Evolutionary conservation across 768 basidiomycete species (phyloP).

Genomic region (Gymnopilus junonius): DNA sequence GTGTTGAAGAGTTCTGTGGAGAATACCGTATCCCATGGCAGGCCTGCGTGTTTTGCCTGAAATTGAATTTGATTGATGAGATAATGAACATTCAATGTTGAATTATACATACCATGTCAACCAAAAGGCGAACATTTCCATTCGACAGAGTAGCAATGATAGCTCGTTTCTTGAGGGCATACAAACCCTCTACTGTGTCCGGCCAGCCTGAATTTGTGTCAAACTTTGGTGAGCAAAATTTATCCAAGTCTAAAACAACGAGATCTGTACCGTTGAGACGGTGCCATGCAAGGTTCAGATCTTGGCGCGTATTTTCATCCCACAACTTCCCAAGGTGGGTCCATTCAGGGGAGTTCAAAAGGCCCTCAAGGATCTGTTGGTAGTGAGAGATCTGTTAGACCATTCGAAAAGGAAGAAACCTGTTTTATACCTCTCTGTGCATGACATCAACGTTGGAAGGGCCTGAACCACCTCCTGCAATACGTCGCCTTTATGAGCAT

Average conservation of each 20-base stretch:
- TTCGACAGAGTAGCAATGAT: slow-evolving; percentile 65
- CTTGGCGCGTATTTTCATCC: slow-evolving; percentile 44
- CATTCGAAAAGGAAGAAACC: neutral
- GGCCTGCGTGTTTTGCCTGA: slow-evolving; percentile 62
- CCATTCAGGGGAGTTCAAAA: slow-evolving; percentile 58
- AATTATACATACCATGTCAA: slow-evolving; percentile 55
- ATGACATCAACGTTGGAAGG: slow-evolving; percentile 56
- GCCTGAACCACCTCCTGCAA: slow-evolving; percentile 51
- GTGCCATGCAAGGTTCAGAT: slow-evolving; percentile 64
- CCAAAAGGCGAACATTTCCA: slow-evolving; percentile 61
- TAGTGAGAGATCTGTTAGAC: neutral
- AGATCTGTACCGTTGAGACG: slow-evolving; percentile 45
- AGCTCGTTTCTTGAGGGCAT: slow-evolving; percentile 51
- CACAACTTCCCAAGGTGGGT: slow-evolving; percentile 47
- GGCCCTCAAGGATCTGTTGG: slow-evolving; percentile 56
- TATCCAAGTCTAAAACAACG: neutral
- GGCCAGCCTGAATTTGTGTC: slow-evolving; percentile 60
- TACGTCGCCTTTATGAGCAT: slow-evolving; percentile 36
- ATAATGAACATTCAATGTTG: neutral
- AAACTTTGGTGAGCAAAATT: neutral
- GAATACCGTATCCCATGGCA: slow-evolving; percentile 70
- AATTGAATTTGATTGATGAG: neutral
- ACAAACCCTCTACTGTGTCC: slow-evolving; percentile 53
- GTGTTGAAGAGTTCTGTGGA: slow-evolving; percentile 62
- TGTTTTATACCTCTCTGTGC: slow-evolving; percentile 53